Percentiles rank a stretch among this genome's conserved stretches.
Evolutionary conservation across 805 yeast genomes (phyloP).

Genomic region (Zygoascus biomembranicola): DNA sequence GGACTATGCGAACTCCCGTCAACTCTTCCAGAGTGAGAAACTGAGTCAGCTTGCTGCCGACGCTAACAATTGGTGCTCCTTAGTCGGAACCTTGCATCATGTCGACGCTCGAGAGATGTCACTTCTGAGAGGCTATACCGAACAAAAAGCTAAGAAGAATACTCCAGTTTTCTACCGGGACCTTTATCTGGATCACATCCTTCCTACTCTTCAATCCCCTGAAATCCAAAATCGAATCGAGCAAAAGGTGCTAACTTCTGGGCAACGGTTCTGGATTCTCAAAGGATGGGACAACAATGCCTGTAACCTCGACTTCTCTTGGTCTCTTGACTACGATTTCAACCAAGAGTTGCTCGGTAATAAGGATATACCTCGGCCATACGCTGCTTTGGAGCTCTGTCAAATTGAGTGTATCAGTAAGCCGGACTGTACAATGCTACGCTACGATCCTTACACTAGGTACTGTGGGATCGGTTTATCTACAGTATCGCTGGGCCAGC

Average conservation of each 20-base stretch:
- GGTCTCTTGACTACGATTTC: slow-evolving; percentile 5
- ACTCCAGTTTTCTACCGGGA: not conserved
- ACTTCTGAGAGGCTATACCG: not conserved
- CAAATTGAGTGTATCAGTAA: slow-evolving; percentile 15
- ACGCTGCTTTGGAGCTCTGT: slow-evolving; percentile 18
- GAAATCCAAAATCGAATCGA: not conserved
- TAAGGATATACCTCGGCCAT: slow-evolving; percentile 9
- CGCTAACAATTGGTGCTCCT: slow-evolving; percentile 23
- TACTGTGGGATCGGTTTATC: slow-evolving; percentile 25
- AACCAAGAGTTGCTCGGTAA: not conserved
- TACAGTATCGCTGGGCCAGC: slow-evolving; percentile 22
- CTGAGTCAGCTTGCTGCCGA: slow-evolving; percentile 9
- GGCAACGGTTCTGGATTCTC: slow-evolving; percentile 1
- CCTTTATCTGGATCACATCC: not conserved
- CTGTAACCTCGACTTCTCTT: slow-evolving; percentile 14
- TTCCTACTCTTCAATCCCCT: not conserved
- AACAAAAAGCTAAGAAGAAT: not conserved
- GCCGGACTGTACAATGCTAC: slow-evolving; percentile 20
- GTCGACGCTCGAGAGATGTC: not conserved
- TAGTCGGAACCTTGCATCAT: slow-evolving; percentile 25
- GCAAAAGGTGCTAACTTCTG: not conserved
- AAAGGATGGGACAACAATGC: slow-evolving; percentile 25
- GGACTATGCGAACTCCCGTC: not conserved
- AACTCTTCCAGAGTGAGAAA: slow-evolving; percentile 27
- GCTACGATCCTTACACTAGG: slow-evolving; percentile 19